phyloP scores from a whole-genome alignment of 1,284 basidiomycete genomes.

The Rhodotorula sp. region DNA sequence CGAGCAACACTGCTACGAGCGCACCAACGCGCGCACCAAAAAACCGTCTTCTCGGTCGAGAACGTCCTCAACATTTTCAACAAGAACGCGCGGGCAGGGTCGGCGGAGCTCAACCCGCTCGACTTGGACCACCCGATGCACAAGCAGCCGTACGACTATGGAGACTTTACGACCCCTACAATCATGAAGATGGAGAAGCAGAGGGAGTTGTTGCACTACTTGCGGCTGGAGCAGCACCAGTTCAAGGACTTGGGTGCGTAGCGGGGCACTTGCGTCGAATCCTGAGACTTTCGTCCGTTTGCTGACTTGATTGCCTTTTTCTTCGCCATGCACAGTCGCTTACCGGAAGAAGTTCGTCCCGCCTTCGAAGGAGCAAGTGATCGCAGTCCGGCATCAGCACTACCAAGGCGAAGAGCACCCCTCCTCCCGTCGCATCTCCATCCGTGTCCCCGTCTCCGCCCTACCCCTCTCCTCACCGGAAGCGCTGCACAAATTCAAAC shows the following conservation, averaged over 20 bases:
- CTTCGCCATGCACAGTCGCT: constrained; percentile 23
- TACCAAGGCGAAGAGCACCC: constrained; percentile 50
- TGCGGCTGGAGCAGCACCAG: constrained; percentile 43
- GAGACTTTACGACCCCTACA: constrained; percentile 27
- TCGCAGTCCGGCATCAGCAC: constrained; percentile 47
- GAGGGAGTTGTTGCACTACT: constrained; percentile 40
- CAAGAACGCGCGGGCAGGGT: too few species aligned
- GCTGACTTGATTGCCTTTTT: background rate
- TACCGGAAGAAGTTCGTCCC: constrained; percentile 46
- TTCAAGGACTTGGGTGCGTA: constrained; percentile 39
- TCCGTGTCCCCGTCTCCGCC: constrained; percentile 43
- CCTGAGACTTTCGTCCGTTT: too few species aligned
- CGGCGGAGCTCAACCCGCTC: constrained; percentile 12
- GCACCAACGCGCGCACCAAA: background rate
- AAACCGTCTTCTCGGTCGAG: background rate
- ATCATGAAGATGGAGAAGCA: constrained; percentile 40
- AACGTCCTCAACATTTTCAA: constrained; percentile 3
- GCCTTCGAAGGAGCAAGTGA: constrained; percentile 39
- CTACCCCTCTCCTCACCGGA: constrained; percentile 38
- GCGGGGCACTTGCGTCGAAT: too few species aligned
- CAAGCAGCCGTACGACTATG: constrained; percentile 28
- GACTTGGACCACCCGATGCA: constrained; percentile 25
- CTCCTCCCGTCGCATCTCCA: constrained; percentile 47
- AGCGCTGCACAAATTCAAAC: constrained; percentile 48
- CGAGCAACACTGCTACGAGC: constrained; percentile 1